A percentile compares a stretch with the other conserved stretches of the same genome.
phyloP scores from a whole-genome alignment of 1,284 basidiomycete genomes.

The Marasmius sp. region DNA sequence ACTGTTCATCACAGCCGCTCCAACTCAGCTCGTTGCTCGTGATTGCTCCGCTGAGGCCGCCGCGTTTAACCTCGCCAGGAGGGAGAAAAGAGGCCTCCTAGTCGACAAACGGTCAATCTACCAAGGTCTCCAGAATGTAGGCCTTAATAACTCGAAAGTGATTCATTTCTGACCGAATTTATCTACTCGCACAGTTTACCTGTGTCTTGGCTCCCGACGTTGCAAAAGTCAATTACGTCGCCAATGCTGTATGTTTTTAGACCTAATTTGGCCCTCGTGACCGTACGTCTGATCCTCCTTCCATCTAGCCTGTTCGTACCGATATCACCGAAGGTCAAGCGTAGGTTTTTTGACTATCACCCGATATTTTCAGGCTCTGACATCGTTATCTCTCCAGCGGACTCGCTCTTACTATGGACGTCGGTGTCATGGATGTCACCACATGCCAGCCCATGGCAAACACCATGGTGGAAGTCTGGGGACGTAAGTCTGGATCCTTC shows the following conservation, averaged over 20 bases:
- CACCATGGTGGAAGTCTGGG: conserved; percentile 62
- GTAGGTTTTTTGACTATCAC: conserved; percentile 17
- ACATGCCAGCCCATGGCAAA: conserved; percentile 54
- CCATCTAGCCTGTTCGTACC: conserved; percentile 39
- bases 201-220: conserved; percentile 27
- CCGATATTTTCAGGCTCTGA: background rate
- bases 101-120: conserved; percentile 18
- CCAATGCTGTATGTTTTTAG: background rate
- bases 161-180: background rate
- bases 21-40: conserved; percentile 12
- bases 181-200: conserved; percentile 15
- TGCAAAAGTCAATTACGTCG: conserved; percentile 15
- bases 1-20: conserved; percentile 9
- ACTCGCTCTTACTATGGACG: conserved; percentile 49
- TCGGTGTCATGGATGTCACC: conserved; percentile 56
- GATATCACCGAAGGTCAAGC: conserved; percentile 51
- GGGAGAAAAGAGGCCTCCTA: conserved; percentile 18
- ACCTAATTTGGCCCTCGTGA: background rate
- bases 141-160: background rate
- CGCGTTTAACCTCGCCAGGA: conserved; percentile 20
- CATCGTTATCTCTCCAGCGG: conserved; percentile 30
- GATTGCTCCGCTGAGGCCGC: conserved; percentile 22
- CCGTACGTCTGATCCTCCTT: conserved; percentile 4
- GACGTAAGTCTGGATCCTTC: conserved; percentile 22
- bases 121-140: conserved; percentile 21